Percentiles rank a stretch among this genome's conserved stretches.
Conservation (phyloP, 768 basidiomycete species). For the Tulasnella sp. region DNA sequence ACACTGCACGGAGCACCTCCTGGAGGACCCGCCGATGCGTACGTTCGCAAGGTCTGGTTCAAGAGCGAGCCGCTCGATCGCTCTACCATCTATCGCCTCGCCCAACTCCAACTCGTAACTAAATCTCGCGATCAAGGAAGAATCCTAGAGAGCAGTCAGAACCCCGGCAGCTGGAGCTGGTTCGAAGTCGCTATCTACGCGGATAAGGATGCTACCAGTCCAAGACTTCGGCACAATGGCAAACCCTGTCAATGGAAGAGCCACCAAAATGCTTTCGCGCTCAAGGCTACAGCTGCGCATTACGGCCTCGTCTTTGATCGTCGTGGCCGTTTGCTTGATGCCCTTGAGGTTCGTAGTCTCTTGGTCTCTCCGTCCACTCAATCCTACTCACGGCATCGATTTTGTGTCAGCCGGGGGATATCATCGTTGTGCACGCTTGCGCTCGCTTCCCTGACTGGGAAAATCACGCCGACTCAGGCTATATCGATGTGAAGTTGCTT, state of each 20-base stretch:
- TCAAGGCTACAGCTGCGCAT: background rate
- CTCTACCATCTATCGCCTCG: background rate
- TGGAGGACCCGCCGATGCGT: background rate
- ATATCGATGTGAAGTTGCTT: no score
- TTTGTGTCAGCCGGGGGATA: no score
- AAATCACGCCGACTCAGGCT: no score
- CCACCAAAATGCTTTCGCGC: background rate
- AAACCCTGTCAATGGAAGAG: background rate
- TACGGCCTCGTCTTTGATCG: background rate
- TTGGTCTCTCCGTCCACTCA: no score
- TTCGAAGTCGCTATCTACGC: background rate
- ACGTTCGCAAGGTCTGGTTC: background rate
- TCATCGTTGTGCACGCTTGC: no score
- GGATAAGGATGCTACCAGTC: background rate
- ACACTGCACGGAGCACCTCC: no score
- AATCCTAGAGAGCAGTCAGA: background rate
- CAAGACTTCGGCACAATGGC: background rate
- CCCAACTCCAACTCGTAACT: background rate
- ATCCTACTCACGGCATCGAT: no score
- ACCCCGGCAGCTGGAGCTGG: background rate
- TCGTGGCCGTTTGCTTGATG: no score
- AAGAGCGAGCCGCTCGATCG: background rate
- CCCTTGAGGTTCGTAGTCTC: no score
- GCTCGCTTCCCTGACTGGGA: no score
- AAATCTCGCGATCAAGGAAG: background rate